phyloP scores from a whole-genome alignment of 495 filamentous ascomycete genomes.

The Cairneyella variabilis region DNA sequence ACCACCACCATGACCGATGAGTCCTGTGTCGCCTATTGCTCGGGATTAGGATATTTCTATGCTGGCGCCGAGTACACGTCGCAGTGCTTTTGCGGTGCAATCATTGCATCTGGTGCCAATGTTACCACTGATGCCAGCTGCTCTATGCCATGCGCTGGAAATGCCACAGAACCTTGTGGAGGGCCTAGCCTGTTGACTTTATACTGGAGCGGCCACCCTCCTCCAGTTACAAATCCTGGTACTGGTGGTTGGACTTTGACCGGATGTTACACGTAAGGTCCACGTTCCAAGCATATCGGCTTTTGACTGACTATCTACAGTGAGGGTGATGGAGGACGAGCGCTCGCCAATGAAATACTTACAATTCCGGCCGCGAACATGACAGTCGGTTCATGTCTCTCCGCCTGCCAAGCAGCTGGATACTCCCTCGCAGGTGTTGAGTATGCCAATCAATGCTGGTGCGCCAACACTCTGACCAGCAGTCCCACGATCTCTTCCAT shows the following conservation, averaged over 20 bases:
- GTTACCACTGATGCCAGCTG: constrained; percentile 33
- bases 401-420: constrained; percentile 31
- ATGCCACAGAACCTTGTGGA: constrained; percentile 39
- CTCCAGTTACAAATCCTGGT: constrained; percentile 20
- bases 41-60: constrained; percentile 28
- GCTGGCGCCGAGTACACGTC: constrained; percentile 38
- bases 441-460: constrained; percentile 22
- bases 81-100: constrained; percentile 37
- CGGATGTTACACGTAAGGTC: constrained; percentile 27
- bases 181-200: constrained; percentile 31
- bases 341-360: background rate
- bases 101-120: constrained; percentile 31
- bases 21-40: constrained; percentile 35
- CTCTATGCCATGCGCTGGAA: constrained; percentile 41
- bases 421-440: constrained; percentile 34
- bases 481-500: constrained; percentile 24
- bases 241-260: constrained; percentile 17
- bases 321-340: constrained; percentile 24
- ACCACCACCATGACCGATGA: constrained; percentile 34
- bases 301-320: background rate
- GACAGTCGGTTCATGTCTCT: constrained; percentile 38
- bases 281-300: background rate
- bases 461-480: constrained; percentile 17
- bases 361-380: constrained; percentile 11
- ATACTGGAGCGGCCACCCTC: constrained; percentile 27